phyloP scores from a whole-genome alignment of 2,329 filamentous ascomycete species.

The Microcera coccophila region DNA sequence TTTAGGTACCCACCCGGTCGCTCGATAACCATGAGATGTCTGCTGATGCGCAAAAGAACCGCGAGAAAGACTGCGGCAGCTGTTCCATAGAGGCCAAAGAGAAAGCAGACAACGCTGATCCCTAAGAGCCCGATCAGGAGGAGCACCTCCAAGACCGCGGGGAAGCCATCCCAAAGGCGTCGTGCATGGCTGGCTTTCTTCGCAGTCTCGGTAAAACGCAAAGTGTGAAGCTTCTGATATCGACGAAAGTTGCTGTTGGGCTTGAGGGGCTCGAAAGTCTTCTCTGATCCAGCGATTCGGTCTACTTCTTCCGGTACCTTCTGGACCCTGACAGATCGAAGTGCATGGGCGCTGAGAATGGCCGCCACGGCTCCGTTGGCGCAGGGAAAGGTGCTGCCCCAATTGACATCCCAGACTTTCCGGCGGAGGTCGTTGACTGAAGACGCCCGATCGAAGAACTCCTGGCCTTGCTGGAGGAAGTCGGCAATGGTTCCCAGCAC shows the following conservation, averaged over 20 bases:
- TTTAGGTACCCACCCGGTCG: constrained; percentile 20
- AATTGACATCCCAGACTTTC: constrained; percentile 25
- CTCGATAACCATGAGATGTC: constrained; percentile 7
- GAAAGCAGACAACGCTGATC: not conserved
- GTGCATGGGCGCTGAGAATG: not conserved
- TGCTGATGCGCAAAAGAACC: constrained; percentile 18
- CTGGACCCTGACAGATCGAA: not conserved
- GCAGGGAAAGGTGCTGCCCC: constrained; percentile 25
- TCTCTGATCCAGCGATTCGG: not conserved
- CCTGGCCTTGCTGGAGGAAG: not conserved
- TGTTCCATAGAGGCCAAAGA: constrained; percentile 14
- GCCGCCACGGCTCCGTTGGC: constrained; percentile 22
- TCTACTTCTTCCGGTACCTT: not conserved
- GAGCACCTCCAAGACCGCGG: not conserved
- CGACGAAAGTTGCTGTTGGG: not conserved
- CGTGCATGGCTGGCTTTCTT: not conserved
- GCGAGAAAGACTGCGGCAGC: constrained; percentile 15
- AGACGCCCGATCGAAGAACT: constrained; percentile 4
- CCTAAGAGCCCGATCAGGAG: not conserved
- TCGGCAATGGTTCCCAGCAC: constrained; percentile 1
- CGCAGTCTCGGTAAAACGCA: not conserved
- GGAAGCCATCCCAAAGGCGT: not conserved
- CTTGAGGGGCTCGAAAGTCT: not conserved
- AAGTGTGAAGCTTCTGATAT: not conserved
- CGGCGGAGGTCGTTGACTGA: constrained; percentile 7